Conservation (phyloP, 225 moss, liverwort and hornwort species). For the Polytrichum formosum region DNA sequence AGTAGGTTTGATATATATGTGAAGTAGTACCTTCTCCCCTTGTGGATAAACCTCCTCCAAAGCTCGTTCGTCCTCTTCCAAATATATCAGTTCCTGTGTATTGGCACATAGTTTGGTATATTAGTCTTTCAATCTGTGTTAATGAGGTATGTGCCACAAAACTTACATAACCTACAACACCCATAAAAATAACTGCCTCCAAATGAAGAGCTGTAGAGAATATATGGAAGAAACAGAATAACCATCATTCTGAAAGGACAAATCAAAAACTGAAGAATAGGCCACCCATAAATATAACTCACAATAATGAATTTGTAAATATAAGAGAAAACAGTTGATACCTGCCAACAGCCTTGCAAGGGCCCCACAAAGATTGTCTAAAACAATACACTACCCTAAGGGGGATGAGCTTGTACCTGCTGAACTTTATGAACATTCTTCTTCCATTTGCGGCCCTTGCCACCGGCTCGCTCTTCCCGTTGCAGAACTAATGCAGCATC, state of each 20-base stretch:
- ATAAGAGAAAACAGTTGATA: too few relatives aligned
- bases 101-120: not conserved
- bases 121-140: not conserved
- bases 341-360: too few relatives aligned
- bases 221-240: too few relatives aligned
- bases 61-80: constrained; percentile 73
- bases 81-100: constrained; percentile 52
- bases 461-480: constrained; percentile 66
- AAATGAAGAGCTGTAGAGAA: too few relatives aligned
- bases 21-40: constrained; percentile 61
- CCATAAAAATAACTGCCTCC: too few relatives aligned
- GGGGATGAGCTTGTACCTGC: constrained; percentile 36
- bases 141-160: too few relatives aligned
- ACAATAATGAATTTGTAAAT: too few relatives aligned
- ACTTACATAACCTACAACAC: too few relatives aligned
- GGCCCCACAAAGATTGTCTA: too few relatives aligned
- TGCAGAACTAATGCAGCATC: constrained; percentile 63
- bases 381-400: not conserved
- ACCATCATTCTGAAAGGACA: too few relatives aligned
- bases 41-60: constrained; percentile 79
- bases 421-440: constrained; percentile 73
- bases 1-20: not conserved
- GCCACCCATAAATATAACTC: too few relatives aligned
- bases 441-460: constrained; percentile 75
- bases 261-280: too few relatives aligned